These are phyloP conservation scores for Iberis pinnata DNA, from an alignment of 345 rosid species.

Conservation along the genomic window DNA sequence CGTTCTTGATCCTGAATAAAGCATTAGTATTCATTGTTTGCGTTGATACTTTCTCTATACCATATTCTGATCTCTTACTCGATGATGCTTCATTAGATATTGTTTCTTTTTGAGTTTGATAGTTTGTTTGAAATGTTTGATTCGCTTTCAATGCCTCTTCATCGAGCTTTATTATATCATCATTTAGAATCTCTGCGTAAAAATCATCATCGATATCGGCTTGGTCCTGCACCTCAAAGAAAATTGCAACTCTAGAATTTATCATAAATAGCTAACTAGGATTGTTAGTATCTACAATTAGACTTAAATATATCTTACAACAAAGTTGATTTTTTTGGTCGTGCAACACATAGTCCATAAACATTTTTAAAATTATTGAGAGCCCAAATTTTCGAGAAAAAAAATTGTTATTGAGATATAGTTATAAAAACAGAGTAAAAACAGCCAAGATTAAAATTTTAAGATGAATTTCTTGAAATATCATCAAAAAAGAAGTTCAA, in stretches of 20 bases:
- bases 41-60: conserved; percentile 12
- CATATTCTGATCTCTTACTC: conserved; percentile 22
- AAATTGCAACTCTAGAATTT: background rate
- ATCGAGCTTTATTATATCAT: conserved; percentile 70
- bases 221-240: conserved; percentile 16
- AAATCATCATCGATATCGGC: conserved; percentile 37
- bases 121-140: conserved; percentile 16
- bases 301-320: too few species aligned
- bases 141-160: conserved; percentile 30
- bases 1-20: conserved; percentile 23
- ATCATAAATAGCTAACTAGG: too few species aligned
- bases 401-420: too few species aligned
- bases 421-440: too few species aligned
- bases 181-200: conserved; percentile 69
- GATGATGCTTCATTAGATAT: conserved; percentile 14
- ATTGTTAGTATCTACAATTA: too few species aligned
- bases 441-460: too few species aligned
- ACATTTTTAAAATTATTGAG: too few species aligned
- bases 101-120: conserved; percentile 21
- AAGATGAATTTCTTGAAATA: too few species aligned
- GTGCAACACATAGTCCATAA: too few species aligned
- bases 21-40: conserved; percentile 15
- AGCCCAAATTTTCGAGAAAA: too few species aligned
- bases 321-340: too few species aligned
- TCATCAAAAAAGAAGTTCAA: too few species aligned